These are phyloP conservation scores for Diversispora epigaea DNA, from an alignment of 192 early-diverging fungal genomes.

Conservation along the genomic window DNA sequence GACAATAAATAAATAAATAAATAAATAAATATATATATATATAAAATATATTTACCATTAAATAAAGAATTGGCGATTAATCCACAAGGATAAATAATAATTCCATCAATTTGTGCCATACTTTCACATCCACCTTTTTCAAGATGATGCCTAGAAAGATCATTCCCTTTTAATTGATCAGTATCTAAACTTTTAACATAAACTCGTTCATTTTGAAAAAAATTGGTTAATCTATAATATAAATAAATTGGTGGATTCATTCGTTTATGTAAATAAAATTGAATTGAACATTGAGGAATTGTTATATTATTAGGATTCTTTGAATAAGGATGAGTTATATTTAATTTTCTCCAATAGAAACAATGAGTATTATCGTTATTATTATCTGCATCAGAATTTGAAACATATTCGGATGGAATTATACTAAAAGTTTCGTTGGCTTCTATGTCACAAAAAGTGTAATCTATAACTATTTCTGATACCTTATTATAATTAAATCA, in stretches of 20 bases:
- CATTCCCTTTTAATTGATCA: conserved; percentile 77
- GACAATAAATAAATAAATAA: conserved; percentile 50
- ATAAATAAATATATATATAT: background rate
- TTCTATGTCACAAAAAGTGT: conserved; percentile 69
- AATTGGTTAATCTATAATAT: conserved; percentile 95
- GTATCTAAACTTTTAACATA: conserved; percentile 89
- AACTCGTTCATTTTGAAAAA: conserved; percentile 97
- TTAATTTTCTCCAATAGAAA: background rate
- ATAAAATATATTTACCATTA: conserved; percentile 64
- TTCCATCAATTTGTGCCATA: conserved; percentile 45
- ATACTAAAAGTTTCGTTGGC: background rate
- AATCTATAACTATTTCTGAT: conserved; percentile 88
- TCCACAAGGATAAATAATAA: conserved; percentile 92
- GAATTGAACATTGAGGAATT: conserved; percentile 62
- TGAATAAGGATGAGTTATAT: background rate
- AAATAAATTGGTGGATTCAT: conserved; percentile 81
- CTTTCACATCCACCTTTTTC: conserved; percentile 59
- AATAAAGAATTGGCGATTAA: conserved; percentile 99
- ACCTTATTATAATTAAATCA: conserved; percentile 47
- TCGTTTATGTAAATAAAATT: conserved; percentile 64
- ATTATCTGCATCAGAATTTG: background rate
- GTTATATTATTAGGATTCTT: background rate
- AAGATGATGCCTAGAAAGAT: conserved; percentile 42
- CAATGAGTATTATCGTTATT: background rate
- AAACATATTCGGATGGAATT: background rate